These are phyloP conservation scores for Poa annua DNA, from an alignment of 176 grass and related monocot species.

Conservation along the genomic window DNA sequence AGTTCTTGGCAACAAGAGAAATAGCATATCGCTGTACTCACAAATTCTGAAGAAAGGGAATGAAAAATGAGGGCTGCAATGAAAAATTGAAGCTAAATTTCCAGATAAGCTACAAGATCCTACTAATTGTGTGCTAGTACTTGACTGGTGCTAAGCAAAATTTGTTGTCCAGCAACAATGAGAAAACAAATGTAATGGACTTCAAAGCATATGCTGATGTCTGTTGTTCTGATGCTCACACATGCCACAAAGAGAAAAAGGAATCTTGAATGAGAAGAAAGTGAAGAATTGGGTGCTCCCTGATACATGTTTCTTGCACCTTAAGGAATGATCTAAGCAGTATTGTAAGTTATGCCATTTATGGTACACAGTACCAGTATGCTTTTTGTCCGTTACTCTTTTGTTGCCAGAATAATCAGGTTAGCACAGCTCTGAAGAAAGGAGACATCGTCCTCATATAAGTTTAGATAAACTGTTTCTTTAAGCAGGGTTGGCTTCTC, in stretches of 20 bases:
- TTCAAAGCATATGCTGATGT: slow-evolving; percentile 27
- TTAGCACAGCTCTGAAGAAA: slow-evolving; percentile 43
- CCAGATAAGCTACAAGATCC: slow-evolving; percentile 1
- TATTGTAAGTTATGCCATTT: slow-evolving; percentile 40
- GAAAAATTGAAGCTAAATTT: slow-evolving; percentile 18
- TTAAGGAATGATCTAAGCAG: slow-evolving; percentile 32
- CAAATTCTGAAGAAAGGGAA: neutral
- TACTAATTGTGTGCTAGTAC: neutral
- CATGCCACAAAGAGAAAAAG: slow-evolving; percentile 30
- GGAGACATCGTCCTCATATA: slow-evolving; percentile 2
- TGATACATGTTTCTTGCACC: slow-evolving; percentile 42
- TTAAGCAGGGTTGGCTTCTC: slow-evolving; percentile 13
- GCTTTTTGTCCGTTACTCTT: slow-evolving; percentile 51
- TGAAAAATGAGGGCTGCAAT: neutral
- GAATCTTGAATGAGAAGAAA: slow-evolving; percentile 44
- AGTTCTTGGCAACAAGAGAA: neutral
- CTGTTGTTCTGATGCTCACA: slow-evolving; percentile 17
- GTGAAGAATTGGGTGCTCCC: slow-evolving; percentile 39
- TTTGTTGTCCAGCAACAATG: neutral
- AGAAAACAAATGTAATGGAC: slow-evolving; percentile 2
- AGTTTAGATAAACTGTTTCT: slow-evolving; percentile 33
- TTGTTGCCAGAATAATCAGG: slow-evolving; percentile 34
- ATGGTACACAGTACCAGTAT: slow-evolving; percentile 29
- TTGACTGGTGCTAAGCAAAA: slow-evolving; percentile 1
- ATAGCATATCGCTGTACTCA: neutral